These are phyloP conservation scores for Beauveria rudraprayagi DNA, from an alignment of 2,329 filamentous ascomycete genomes.

Conservation along the genomic window DNA sequence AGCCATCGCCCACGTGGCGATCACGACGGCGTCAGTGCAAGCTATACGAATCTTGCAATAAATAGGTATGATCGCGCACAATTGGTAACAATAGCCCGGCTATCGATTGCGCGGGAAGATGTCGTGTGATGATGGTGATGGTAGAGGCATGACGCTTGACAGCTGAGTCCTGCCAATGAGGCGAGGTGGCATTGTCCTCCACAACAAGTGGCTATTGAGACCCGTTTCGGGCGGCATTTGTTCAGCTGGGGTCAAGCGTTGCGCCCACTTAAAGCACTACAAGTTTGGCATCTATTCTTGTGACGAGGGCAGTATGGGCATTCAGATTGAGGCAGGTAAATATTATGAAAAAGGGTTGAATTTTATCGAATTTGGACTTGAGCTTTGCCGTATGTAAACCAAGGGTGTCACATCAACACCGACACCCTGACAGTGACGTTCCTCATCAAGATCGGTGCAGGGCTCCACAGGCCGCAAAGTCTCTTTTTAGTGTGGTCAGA, in stretches of 20 bases:
- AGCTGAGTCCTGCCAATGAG: background rate
- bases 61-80: background rate
- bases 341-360: too few relatives aligned
- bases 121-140: slow-evolving; percentile 10
- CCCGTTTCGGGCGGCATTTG: slow-evolving; percentile 4
- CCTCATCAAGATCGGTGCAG: background rate
- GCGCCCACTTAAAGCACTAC: background rate
- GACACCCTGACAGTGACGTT: background rate
- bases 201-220: background rate
- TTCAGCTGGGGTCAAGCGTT: background rate
- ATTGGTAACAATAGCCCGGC: background rate
- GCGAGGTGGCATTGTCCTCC: slow-evolving; percentile 10
- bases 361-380: background rate
- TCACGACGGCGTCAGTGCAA: background rate
- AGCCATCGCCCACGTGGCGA: slow-evolving; percentile 9
- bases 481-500: slow-evolving; percentile 9
- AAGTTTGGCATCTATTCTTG: background rate
- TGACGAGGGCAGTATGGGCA: too few relatives aligned
- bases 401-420: background rate
- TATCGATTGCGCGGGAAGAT: background rate
- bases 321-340: too few relatives aligned
- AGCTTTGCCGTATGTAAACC: background rate
- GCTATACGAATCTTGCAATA: background rate
- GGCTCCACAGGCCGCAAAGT: slow-evolving; percentile 4
- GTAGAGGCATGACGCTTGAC: background rate